Conservation (phyloP, 2,329 filamentous ascomycete genomes). For the Nemania serpens region DNA sequence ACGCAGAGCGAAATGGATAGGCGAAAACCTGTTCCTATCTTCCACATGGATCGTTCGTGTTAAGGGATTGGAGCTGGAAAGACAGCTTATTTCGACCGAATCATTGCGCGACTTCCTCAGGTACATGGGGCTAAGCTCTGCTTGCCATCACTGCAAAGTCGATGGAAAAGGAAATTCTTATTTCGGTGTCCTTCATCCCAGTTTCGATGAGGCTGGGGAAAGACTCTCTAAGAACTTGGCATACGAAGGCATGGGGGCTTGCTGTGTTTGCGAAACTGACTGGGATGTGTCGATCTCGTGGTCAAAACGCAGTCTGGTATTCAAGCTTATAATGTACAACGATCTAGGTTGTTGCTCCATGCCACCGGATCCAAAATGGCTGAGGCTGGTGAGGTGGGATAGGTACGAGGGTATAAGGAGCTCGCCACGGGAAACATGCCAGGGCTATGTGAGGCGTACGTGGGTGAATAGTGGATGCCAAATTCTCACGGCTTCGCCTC, state of each 20-base stretch:
- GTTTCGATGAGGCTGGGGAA: constrained; percentile 13
- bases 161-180: not conserved
- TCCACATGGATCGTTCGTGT: constrained; percentile 17
- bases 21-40: constrained; percentile 12
- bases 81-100: constrained; percentile 11
- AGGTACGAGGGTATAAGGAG: not conserved
- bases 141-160: constrained; percentile 13
- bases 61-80: constrained; percentile 6
- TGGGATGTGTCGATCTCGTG: constrained; percentile 18
- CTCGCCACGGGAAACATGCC: constrained; percentile 10
- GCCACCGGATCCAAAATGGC: constrained; percentile 20
- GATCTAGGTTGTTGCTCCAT: constrained; percentile 21
- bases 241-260: constrained; percentile 14
- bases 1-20: constrained; percentile 16
- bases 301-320: constrained; percentile 11
- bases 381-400: not conserved
- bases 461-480: constrained; percentile 8
- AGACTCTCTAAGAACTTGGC: constrained; percentile 12
- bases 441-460: constrained; percentile 16
- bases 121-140: not conserved
- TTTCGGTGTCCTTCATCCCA: constrained; percentile 14
- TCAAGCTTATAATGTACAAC: constrained; percentile 11
- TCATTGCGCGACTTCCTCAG: constrained; percentile 9
- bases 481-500: constrained; percentile 6
- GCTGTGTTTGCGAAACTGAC: constrained; percentile 14